Evolutionary conservation across 176 grass and related monocot species (phyloP).

Genomic region (Rhynchospora pubera): DNA sequence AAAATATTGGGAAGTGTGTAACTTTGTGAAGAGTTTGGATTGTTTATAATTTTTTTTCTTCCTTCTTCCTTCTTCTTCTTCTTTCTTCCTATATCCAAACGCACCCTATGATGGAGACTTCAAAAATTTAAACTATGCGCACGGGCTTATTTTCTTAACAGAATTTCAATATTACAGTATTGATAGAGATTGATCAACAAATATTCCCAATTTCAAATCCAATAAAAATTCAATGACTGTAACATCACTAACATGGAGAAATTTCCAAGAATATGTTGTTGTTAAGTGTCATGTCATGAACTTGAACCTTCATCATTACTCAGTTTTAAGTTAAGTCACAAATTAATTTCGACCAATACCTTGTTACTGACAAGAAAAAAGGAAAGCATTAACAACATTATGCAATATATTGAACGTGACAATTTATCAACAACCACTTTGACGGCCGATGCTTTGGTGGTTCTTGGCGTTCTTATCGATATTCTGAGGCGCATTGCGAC

Average conservation of each 20-base stretch:
- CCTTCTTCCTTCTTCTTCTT: no score
- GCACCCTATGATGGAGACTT: background rate
- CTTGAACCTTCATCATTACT: conserved; percentile 3
- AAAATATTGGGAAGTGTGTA: no score
- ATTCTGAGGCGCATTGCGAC: background rate
- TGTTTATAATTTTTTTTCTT: no score
- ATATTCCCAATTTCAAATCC: conserved; percentile 1
- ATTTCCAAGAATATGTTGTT: conserved; percentile 8
- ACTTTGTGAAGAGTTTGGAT: no score
- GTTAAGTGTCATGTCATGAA: conserved; percentile 17
- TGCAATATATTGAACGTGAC: background rate
- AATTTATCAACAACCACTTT: conserved; percentile 8
- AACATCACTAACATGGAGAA: conserved; percentile 17
- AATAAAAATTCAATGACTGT: conserved; percentile 16
- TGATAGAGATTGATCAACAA: conserved; percentile 21
- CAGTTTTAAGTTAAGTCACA: background rate
- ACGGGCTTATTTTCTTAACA: conserved; percentile 12
- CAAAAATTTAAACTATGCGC: background rate
- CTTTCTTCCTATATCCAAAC: no score
- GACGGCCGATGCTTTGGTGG: background rate
- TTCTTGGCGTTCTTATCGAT: background rate
- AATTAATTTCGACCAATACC: background rate
- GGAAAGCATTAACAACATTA: background rate
- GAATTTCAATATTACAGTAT: conserved; percentile 2
- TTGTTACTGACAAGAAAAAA: background rate